Evolutionary conservation across 352 stramenopile species (phyloP).

Genomic region (Phytophthora constricta): DNA sequence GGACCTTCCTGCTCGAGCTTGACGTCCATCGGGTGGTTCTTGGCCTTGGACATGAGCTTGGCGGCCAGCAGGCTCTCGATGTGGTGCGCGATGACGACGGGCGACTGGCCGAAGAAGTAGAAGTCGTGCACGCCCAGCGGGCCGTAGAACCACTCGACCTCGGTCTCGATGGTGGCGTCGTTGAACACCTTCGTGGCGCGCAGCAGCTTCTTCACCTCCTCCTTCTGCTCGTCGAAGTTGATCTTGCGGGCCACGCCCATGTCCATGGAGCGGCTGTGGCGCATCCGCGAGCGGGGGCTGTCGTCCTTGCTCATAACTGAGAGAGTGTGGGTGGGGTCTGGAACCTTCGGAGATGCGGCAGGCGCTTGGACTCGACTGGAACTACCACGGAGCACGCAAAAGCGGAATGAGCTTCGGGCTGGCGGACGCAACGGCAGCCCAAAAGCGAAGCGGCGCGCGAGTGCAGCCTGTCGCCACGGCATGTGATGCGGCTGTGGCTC

Average conservation of each 20-base stretch:
- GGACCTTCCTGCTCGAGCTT: slow-evolving; percentile 83
- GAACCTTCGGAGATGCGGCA: no score
- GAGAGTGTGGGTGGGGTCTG: not conserved
- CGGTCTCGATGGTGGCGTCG: slow-evolving; percentile 57
- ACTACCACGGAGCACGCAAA: slow-evolving; percentile 39
- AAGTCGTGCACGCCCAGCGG: slow-evolving; percentile 84
- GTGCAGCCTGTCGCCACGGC: not conserved
- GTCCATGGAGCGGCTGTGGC: slow-evolving; percentile 67
- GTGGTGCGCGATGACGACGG: slow-evolving; percentile 73
- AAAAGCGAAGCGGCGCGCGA: not conserved
- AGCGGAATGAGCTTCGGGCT: slow-evolving; percentile 32
- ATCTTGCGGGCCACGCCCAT: slow-evolving; percentile 62
- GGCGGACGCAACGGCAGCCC: no score
- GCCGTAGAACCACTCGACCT: slow-evolving; percentile 87
- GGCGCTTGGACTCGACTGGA: slow-evolving; percentile 20
- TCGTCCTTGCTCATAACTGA: slow-evolving; percentile 39
- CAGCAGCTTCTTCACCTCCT: slow-evolving; percentile 70
- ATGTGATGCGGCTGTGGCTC: no score
- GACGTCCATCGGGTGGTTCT: slow-evolving; percentile 74
- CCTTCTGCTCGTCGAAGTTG: slow-evolving; percentile 67
- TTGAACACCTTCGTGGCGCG: slow-evolving; percentile 66
- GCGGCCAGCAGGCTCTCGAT: slow-evolving; percentile 82
- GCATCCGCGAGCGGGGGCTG: slow-evolving; percentile 33
- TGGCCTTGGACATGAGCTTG: slow-evolving; percentile 85
- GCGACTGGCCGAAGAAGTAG: slow-evolving; percentile 78